Evolutionary conservation across 768 basidiomycete species (phyloP).

Genomic region (Pleurotus giganteus): DNA sequence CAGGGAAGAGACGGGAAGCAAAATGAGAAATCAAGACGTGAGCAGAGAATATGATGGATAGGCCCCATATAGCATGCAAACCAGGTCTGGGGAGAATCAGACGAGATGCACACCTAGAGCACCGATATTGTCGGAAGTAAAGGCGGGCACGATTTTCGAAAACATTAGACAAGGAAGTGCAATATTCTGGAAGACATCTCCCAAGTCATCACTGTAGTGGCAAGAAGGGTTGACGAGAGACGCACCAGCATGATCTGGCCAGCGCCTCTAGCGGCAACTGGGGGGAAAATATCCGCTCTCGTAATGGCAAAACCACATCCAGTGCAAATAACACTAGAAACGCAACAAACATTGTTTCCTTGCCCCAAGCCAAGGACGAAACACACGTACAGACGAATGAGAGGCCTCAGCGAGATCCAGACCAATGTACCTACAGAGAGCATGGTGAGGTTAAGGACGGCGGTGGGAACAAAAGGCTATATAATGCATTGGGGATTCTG

Average conservation of each 20-base stretch:
- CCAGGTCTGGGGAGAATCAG: background rate
- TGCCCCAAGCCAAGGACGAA: background rate
- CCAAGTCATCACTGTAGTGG: background rate
- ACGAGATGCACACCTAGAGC: constrained; percentile 45
- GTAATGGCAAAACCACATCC: constrained; percentile 56
- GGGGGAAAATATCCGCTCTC: constrained; percentile 58
- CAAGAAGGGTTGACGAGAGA: background rate
- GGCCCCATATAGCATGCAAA: background rate
- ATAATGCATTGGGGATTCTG: background rate
- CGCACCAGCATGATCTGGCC: constrained; percentile 59
- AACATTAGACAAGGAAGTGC: constrained; percentile 65
- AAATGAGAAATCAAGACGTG: background rate
- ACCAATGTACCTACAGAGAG: constrained; percentile 46
- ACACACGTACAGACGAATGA: constrained; percentile 55
- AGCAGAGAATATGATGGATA: background rate
- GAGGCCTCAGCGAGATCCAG: constrained; percentile 61
- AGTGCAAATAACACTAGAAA: constrained; percentile 50
- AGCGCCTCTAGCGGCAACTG: constrained; percentile 53
- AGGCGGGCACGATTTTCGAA: constrained; percentile 69
- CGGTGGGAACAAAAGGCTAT: background rate
- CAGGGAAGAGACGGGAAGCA: background rate
- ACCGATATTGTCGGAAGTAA: constrained; percentile 52
- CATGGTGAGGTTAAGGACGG: constrained; percentile 15
- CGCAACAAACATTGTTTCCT: background rate
- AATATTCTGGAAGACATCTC: constrained; percentile 39